Base-by-base conservation (phyloP, 345 rosid genomes). In the Sonneratia caseolaris region DNA sequence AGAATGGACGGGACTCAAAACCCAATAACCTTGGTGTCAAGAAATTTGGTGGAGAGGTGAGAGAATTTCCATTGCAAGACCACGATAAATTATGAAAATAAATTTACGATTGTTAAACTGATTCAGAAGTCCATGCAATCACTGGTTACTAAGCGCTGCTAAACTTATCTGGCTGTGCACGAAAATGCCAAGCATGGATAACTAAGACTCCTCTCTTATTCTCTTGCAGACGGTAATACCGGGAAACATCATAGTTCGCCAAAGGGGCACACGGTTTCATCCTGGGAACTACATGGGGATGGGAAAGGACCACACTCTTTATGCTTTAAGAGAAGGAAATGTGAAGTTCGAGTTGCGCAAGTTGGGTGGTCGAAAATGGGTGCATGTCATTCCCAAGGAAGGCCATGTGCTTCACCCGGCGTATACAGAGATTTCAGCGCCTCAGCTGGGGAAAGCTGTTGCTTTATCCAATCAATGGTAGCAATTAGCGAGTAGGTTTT, bases 21-120 rank as follows among this genome's bases (percentile, higher is more conserved):
- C 96, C 98, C 32, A 90, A 90, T 87, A 79, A 85, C 71, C 96
- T 95, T n/a, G 99, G 94, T 8, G 97, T 90, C 38, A 92, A 92
- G 89, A 90, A 92, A 64, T 95, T 86, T n/a, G 96, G 99, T 49
- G 97, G 90, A 21, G 97, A 90, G 94, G 96, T 89, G 13, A 38
- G 66, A 53, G 32, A 27, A 27, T 27, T 27, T 27, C 32, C 32
- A 27, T 27, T 27, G 32, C 32, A 27, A 27, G 32, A 27, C 32
- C 32, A 27, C 32, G 32, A 27, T 27, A 27, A 27, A 27, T 27
- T 27, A 27, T 27, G 0, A 27, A n/a, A n/a, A 21, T n/a, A 4
- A 61, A n/a, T 61, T 13, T 1, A 3, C 37, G 19, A 21, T 64
- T 4, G 36, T 8, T 68, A 9, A n/a, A 3, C 15, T 40, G 27